phyloP scores from a whole-genome alignment of 106 monocot genomes.

The Platanthera guangdongensis region DNA sequence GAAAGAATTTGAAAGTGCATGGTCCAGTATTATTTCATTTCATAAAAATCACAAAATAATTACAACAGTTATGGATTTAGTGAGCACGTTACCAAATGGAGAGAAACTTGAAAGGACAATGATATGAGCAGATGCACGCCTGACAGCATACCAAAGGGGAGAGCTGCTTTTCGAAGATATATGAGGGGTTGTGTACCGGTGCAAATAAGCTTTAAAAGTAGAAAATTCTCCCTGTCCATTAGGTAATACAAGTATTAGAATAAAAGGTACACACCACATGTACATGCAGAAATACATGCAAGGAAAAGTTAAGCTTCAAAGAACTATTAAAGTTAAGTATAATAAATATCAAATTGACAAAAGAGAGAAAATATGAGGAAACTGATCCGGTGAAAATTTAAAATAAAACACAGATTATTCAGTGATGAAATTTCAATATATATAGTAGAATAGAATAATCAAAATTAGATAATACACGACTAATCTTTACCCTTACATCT shows the following conservation, averaged over 20 bases:
- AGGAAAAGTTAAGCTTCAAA: not conserved
- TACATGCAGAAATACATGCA: not conserved
- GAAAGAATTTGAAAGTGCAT: not conserved
- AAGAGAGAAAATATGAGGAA: not conserved
- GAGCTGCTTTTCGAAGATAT: conserved; percentile 81
- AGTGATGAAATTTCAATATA: too few relatives aligned
- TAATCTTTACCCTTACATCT: too few relatives aligned
- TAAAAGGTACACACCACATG: not conserved
- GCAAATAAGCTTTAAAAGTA: conserved; percentile 67
- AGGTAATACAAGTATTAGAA: conserved; percentile 2
- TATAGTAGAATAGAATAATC: too few relatives aligned
- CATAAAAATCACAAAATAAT: not conserved
- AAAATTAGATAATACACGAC: too few relatives aligned
- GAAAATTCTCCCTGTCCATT: conserved; percentile 48
- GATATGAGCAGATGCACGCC: conserved; percentile 87
- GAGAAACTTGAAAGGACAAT: conserved; percentile 97
- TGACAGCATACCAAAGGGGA: conserved; percentile 88
- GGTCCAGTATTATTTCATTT: not conserved
- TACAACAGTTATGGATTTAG: not conserved
- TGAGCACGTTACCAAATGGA: conserved; percentile 67
- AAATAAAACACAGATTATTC: too few relatives aligned
- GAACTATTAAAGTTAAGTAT: not conserved
- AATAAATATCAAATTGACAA: not conserved
- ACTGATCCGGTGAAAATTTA: too few relatives aligned
- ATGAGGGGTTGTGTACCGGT: conserved; percentile 65